Percentiles rank a stretch among this genome's conserved stretches.
phyloP scores from a whole-genome alignment of 108 stramenopile species.

The Cyclotella kingstonii region DNA sequence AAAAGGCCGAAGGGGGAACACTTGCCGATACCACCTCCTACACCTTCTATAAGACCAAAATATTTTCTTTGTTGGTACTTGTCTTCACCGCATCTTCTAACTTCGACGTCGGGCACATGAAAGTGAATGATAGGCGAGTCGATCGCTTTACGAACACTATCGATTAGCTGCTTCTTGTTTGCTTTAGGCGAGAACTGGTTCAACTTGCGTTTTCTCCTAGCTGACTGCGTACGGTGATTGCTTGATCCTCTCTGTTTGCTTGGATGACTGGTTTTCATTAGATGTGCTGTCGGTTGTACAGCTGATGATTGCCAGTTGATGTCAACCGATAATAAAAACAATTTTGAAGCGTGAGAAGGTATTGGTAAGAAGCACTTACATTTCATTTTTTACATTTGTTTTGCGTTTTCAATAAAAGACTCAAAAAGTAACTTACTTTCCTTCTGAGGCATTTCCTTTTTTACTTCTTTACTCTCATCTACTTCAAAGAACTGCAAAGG shows the following conservation, averaged over 20 bases:
- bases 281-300: background rate
- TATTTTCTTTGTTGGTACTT: conserved; percentile 26
- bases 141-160: background rate
- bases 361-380: no score
- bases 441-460: background rate
- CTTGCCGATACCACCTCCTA: conserved; percentile 38
- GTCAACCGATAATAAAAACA: background rate
- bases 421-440: background rate
- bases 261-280: background rate
- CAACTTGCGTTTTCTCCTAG: conserved; percentile 18
- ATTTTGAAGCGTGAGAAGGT: no score
- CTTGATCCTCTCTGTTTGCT: no score
- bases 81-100: background rate
- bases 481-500: background rate
- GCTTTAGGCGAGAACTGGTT: background rate
- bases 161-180: conserved; percentile 1
- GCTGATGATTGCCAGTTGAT: background rate
- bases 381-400: no score
- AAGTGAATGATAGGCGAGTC: conserved; percentile 8
- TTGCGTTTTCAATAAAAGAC: background rate
- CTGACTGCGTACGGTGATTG: conserved; percentile 19
- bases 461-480: no score
- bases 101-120: conserved; percentile 13
- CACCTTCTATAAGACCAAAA: conserved; percentile 35
- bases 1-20: background rate